These are phyloP conservation scores for Plasmodium berghei DNA, from an alignment of 169 alveolate genomes.

Conservation along the genomic window DNA sequence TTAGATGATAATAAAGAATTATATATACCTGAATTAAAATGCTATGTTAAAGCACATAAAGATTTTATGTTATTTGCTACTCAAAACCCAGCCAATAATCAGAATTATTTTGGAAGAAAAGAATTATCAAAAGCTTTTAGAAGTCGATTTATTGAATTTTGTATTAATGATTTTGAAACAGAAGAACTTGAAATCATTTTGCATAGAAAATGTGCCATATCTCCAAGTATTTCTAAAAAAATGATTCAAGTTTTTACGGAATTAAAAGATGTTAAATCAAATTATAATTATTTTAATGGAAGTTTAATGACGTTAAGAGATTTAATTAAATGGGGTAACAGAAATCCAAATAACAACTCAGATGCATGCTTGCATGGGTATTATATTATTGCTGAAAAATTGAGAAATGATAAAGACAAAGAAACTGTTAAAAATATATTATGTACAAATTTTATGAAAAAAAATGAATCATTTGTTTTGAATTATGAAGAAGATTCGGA, in stretches of 20 bases:
- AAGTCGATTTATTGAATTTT: slow-evolving; percentile 97
- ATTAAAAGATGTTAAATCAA: slow-evolving; percentile 90
- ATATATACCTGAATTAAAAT: slow-evolving; percentile 96
- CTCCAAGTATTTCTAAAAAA: slow-evolving; percentile 93
- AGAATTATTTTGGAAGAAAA: slow-evolving; percentile 99
- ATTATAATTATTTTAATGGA: slow-evolving; percentile 81
- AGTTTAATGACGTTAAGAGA: slow-evolving; percentile 98
- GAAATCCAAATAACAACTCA: slow-evolving; percentile 88
- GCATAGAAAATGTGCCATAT: slow-evolving; percentile 94
- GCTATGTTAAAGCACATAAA: slow-evolving; percentile 95
- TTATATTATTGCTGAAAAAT: slow-evolving; percentile 95
- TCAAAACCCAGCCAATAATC: slow-evolving; percentile 98
- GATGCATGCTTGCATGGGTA: slow-evolving; percentile 94
- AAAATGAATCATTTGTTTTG: slow-evolving; percentile 7
- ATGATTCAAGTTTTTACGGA: slow-evolving; percentile 95
- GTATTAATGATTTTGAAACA: slow-evolving; percentile 93
- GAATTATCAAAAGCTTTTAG: slow-evolving; percentile 98
- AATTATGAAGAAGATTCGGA: slow-evolving; percentile 26
- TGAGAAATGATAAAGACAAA: slow-evolving; percentile 92
- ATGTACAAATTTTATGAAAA: slow-evolving; percentile 75
- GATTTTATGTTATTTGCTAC: slow-evolving; percentile 99
- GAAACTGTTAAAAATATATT: slow-evolving; percentile 86
- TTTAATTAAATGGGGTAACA: slow-evolving; percentile 98
- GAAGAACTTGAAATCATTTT: slow-evolving; percentile 94
- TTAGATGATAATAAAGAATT: slow-evolving; percentile 99